Conservation (phyloP, 306 rosid species). For the Fragaria ananassa region DNA sequence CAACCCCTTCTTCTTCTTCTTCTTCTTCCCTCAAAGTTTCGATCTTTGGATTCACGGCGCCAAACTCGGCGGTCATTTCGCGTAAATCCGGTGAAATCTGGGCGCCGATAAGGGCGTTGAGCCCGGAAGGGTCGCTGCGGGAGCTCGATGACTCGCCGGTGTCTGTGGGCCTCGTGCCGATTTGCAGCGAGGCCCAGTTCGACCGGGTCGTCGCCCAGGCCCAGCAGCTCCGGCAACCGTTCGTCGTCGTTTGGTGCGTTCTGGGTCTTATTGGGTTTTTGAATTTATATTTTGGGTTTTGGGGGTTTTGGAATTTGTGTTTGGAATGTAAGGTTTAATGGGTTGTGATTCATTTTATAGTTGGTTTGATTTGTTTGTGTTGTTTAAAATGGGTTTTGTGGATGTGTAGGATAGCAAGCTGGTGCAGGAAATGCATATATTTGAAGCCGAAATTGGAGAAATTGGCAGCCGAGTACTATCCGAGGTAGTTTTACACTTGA, state of each 20-base stretch:
- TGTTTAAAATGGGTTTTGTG: conserved; percentile 23
- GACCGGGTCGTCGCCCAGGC: conserved; percentile 44
- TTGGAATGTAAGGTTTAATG: neutral
- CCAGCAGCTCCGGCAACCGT: conserved; percentile 31
- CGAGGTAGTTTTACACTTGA: conserved; percentile 44
- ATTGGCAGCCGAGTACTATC: conserved; percentile 67
- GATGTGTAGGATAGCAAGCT: conserved; percentile 70
- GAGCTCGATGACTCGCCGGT: conserved; percentile 49
- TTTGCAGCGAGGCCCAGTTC: conserved; percentile 44
- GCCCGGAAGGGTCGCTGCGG: conserved; percentile 34
- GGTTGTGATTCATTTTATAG: neutral
- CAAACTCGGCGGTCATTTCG: conserved; percentile 1
- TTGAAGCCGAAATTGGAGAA: conserved; percentile 82
- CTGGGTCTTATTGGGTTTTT: neutral
- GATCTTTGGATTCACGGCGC: conserved; percentile 5
- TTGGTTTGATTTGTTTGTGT: neutral
- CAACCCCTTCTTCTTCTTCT: neutral
- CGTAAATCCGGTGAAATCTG: conserved; percentile 12
- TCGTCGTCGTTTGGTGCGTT: conserved; percentile 46
- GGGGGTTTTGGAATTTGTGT: neutral
- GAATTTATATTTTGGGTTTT: neutral
- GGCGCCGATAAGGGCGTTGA: conserved; percentile 17
- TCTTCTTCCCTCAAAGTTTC: neutral
- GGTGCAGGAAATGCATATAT: conserved; percentile 95
- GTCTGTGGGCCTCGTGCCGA: conserved; percentile 41